phyloP scores from a whole-genome alignment of 2,329 filamentous ascomycete genomes.

The Aspergillus luchuensis region DNA sequence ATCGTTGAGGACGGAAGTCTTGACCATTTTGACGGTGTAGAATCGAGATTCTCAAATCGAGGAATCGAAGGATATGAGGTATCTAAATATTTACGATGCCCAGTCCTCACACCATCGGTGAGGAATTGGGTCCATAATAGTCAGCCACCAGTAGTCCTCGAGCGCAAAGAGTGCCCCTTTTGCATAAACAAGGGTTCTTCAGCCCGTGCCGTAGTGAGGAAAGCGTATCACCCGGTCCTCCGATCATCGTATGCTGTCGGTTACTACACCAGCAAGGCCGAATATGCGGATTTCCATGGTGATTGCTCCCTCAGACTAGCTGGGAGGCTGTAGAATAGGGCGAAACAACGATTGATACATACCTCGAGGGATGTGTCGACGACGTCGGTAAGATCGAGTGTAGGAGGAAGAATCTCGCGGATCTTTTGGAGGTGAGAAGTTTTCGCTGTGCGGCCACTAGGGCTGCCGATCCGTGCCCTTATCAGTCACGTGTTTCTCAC shows the following conservation, averaged over 20 bases:
- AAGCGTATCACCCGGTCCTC: constrained; percentile 45
- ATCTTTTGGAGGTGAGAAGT: constrained; percentile 20
- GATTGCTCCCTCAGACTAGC: constrained; percentile 51
- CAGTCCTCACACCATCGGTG: constrained; percentile 7
- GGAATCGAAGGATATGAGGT: constrained; percentile 38
- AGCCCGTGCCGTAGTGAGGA: constrained; percentile 57
- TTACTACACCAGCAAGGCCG: constrained; percentile 18
- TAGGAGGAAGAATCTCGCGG: constrained; percentile 18
- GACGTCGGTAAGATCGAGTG: constrained; percentile 32
- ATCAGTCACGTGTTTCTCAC: constrained; percentile 31
- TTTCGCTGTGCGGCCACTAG: constrained; percentile 37
- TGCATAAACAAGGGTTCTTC: constrained; percentile 63
- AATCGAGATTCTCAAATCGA: constrained; percentile 56
- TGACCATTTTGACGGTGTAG: constrained; percentile 86
- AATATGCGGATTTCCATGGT: constrained; percentile 23
- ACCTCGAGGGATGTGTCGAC: constrained; percentile 42
- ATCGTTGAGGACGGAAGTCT: constrained; percentile 99
- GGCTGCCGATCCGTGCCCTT: constrained; percentile 32
- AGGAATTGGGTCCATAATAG: constrained; percentile 31
- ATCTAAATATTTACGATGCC: constrained; percentile 27
- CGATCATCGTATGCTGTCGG: constrained; percentile 10
- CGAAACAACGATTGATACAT: constrained; percentile 35
- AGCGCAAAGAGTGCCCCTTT: constrained; percentile 68
- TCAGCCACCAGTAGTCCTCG: constrained; percentile 67
- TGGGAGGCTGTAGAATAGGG: constrained; percentile 38